These are phyloP conservation scores for Aspergillus sergii DNA, from an alignment of 2,329 filamentous ascomycete species.

Conservation along the genomic window DNA sequence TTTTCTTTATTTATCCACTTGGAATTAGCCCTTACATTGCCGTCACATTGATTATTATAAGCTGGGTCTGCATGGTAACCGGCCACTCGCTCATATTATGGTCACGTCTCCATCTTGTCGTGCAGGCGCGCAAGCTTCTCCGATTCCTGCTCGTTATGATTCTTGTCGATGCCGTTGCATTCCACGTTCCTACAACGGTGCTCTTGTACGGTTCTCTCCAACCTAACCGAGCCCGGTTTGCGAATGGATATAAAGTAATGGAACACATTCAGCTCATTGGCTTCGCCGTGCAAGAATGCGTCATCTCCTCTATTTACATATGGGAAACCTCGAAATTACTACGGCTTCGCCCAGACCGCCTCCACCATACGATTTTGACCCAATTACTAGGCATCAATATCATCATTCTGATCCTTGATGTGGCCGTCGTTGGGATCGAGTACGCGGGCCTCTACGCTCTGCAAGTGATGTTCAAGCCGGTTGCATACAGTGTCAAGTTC, in stretches of 20 bases:
- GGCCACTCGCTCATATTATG: slow-evolving; percentile 64
- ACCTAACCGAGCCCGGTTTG: slow-evolving; percentile 1
- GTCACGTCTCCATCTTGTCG: slow-evolving; percentile 62
- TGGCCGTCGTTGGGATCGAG: slow-evolving; percentile 44
- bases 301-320: slow-evolving; percentile 53
- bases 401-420: slow-evolving; percentile 48
- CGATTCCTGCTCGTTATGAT: slow-evolving; percentile 59
- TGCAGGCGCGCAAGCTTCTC: slow-evolving; percentile 50
- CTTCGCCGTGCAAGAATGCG: slow-evolving; percentile 46
- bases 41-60: slow-evolving; percentile 49
- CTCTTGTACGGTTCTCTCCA: slow-evolving; percentile 48
- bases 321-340: slow-evolving; percentile 53
- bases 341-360: slow-evolving; percentile 24
- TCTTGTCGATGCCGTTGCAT: slow-evolving; percentile 53
- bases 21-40: slow-evolving; percentile 30
- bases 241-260: slow-evolving; percentile 42
- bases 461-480: slow-evolving; percentile 47
- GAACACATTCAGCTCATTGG: slow-evolving; percentile 45
- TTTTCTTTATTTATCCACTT: slow-evolving; percentile 38
- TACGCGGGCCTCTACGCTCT: slow-evolving; percentile 45
- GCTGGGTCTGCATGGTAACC: slow-evolving; percentile 62
- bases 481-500: slow-evolving; percentile 51
- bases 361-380: slow-evolving; percentile 44
- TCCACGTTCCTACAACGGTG: slow-evolving; percentile 57
- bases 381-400: slow-evolving; percentile 52